A percentile compares a stretch with the other conserved stretches of the same genome.
These are phyloP conservation scores for Cryptococcus hybrid DNA, from an alignment of 1,284 basidiomycete species.

Conservation along the genomic window DNA sequence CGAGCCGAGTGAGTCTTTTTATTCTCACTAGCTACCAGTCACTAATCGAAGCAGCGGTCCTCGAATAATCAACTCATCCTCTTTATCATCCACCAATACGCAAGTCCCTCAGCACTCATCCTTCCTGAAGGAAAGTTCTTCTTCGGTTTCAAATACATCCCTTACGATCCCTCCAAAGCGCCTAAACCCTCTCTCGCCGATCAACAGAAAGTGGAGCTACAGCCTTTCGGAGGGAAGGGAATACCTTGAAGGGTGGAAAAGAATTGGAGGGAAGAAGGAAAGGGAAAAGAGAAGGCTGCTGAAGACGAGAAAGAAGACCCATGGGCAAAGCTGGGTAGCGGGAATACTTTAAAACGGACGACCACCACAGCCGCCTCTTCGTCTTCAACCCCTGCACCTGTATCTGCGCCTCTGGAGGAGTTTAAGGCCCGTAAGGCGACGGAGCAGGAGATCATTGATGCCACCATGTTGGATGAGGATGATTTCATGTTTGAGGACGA, in stretches of 20 bases:
- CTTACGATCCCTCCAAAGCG: conserved; percentile 59
- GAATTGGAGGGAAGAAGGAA: conserved; percentile 1
- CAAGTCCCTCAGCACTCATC: conserved; percentile 85
- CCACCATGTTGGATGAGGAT: conserved; percentile 46
- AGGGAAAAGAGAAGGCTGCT: conserved; percentile 6
- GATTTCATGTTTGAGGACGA: conserved; percentile 37
- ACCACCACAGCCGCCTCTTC: neutral
- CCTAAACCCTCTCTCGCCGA: too few relatives aligned
- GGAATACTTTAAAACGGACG: conserved; percentile 31
- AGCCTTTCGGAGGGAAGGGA: conserved; percentile 37
- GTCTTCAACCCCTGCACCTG: neutral
- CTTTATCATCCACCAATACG: conserved; percentile 67
- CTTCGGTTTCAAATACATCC: conserved; percentile 80
- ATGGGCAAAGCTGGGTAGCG: conserved; percentile 46
- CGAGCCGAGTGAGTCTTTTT: conserved; percentile 68
- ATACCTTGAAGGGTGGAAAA: conserved; percentile 4
- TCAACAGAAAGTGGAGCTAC: conserved; percentile 38
- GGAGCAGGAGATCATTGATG: conserved; percentile 35
- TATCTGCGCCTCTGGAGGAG: conserved; percentile 1
- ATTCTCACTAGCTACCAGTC: neutral
- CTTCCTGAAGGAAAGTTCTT: conserved; percentile 91
- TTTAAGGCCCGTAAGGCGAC: neutral
- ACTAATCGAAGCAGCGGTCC: conserved; percentile 60
- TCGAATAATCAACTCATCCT: conserved; percentile 79
- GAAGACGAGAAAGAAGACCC: conserved; percentile 37